Base-by-base conservation (phyloP, 2,329 filamentous ascomycete genomes). In the Rutstroemia sp. region DNA sequence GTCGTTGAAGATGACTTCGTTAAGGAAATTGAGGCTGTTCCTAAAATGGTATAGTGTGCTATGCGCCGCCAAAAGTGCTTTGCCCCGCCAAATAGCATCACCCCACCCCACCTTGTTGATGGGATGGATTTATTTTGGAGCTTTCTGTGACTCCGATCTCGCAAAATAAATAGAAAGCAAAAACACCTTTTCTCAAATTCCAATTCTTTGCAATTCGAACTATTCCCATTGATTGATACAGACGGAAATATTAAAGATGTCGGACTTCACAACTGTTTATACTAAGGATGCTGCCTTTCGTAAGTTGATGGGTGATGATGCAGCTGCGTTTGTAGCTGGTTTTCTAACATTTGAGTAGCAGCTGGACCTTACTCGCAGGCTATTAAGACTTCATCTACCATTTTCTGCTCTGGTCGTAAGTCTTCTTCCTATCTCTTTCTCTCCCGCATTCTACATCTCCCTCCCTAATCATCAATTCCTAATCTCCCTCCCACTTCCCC, bases 371-470 rank as follows among this genome's bases (percentile, higher is more conserved):
- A 58, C 23, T 57, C 47, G 34, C 52, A 57, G 48, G 54, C 53
- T 23, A 80, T 86, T 73, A 84, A 84, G 74, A 86, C 83, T 57
- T 77, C 82, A 30, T 76, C 73, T 52, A 80, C 82, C 68, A 83
- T 86, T 74, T 86, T 84, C 76, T 84, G 80, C 76, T 86, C 82
- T 9, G 83, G 83, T 60, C 54, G 54, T 51, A 51, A 51, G 54
- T 25, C 3, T n/a, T 17, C 27, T 25, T 8, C 21, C 6, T 21
- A 38, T 10, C n/a, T 38, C 39, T 25, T 5, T 4, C 25, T 14
- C 25, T 23, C 45, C 45, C 44, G 23, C 23, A 19, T 46, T 5
- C 19, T 47, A 2, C 30, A 30, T 14, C 4, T 27, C 34, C 21
- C 25, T 6, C 3, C 25, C 14, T 19, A 34, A 7, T 34, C 16